A percentile compares a stretch with the other conserved stretches of the same genome.
These are phyloP conservation scores for Apophysomyces trapeziformis DNA, from an alignment of 371 early-diverging fungal genomes.

Conservation along the genomic window DNA sequence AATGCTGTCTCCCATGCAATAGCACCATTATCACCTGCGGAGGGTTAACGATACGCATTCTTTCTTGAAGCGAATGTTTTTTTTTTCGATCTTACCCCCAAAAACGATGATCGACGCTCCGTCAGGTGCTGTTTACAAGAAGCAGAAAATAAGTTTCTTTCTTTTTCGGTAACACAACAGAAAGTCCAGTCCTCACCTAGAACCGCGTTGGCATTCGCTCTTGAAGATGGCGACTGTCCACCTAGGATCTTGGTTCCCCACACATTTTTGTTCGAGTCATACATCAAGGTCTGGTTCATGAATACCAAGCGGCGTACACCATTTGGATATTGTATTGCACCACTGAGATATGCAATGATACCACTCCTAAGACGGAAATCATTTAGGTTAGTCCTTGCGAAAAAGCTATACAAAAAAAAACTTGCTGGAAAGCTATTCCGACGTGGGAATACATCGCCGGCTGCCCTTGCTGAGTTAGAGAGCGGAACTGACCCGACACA, in stretches of 20 bases:
- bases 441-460: conserved; percentile 16
- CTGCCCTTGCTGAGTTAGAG: not conserved
- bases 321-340: not conserved
- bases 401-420: not conserved
- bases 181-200: conserved; percentile 9
- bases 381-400: not conserved
- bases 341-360: not conserved
- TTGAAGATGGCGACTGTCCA: not conserved
- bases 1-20: conserved; percentile 11
- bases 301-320: not conserved
- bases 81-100: conserved; percentile 14
- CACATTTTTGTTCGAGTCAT: not conserved
- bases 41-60: not conserved
- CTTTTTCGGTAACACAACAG: not conserved
- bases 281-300: not conserved
- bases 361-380: not conserved
- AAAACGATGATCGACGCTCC: conserved; percentile 17
- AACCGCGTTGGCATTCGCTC: conserved; percentile 4
- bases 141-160: not conserved
- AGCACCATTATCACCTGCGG: conserved; percentile 15
- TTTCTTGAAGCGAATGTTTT: not conserved
- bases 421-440: conserved; percentile 15
- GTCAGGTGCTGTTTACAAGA: conserved; percentile 19
- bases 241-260: not conserved
- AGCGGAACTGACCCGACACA: conserved; percentile 5